Evolutionary conservation across 768 basidiomycete species (phyloP).

Genomic region (Lactifluus volemus): DNA sequence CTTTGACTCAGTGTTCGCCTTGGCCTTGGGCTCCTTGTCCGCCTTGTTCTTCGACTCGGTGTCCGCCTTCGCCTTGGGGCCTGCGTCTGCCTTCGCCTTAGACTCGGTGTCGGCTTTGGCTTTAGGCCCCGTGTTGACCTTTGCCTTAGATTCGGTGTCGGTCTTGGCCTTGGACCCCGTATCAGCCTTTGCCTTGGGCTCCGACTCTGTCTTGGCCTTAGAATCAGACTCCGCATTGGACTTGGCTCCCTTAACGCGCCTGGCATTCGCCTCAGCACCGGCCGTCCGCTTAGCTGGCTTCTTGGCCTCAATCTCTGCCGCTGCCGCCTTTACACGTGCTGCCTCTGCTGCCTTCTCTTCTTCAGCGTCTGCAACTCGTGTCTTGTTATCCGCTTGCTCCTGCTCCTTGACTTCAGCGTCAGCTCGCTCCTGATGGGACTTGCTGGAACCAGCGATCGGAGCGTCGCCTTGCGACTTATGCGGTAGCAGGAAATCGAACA

Average conservation of each 20-base stretch:
- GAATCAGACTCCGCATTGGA: neutral
- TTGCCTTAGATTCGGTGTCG: too few relatives aligned
- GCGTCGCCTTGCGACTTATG: constrained; percentile 7
- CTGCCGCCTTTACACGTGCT: neutral
- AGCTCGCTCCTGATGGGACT: neutral
- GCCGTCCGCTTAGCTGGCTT: neutral
- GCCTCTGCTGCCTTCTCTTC: neutral
- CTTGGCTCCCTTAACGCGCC: too few relatives aligned
- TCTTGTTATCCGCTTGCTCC: neutral
- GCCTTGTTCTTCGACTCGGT: neutral
- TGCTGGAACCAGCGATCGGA: neutral
- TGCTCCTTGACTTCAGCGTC: neutral
- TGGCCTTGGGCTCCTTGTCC: neutral
- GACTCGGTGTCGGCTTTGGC: neutral
- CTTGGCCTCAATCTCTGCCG: neutral
- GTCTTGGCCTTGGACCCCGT: neutral
- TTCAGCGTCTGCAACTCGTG: neutral
- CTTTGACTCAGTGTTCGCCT: neutral
- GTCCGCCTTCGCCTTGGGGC: neutral
- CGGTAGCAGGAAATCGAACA: neutral
- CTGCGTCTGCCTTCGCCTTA: neutral
- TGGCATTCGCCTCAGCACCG: neutral
- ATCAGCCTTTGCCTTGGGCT: neutral
- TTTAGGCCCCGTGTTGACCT: neutral
- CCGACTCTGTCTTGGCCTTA: too few relatives aligned